These are phyloP conservation scores for Gonium pectorale DNA, from an alignment of 139 green algal genomes.

Conservation along the genomic window DNA sequence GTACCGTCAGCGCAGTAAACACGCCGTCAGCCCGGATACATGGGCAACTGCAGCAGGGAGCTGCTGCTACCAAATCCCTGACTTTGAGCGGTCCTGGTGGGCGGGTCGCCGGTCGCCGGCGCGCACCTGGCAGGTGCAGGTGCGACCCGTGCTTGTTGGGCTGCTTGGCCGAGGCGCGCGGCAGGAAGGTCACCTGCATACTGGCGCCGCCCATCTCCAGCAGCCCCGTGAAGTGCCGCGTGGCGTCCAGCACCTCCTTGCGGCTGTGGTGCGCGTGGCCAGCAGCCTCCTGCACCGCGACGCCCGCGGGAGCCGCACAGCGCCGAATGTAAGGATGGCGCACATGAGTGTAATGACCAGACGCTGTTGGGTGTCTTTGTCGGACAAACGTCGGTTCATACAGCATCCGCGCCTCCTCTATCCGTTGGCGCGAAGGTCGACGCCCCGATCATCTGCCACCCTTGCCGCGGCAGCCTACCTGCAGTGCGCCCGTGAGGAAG, in stretches of 20 bases:
- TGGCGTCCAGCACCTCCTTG: constrained; percentile 41
- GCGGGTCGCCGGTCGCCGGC: background rate
- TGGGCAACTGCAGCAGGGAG: background rate
- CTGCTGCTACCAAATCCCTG: too few species aligned
- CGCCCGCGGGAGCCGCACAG: too few species aligned
- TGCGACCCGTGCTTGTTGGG: constrained; percentile 8
- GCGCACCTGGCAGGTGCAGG: constrained; percentile 34
- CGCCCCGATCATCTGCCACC: too few species aligned
- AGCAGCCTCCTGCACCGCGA: constrained; percentile 40
- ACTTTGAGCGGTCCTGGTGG: too few species aligned
- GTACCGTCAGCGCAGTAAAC: too few species aligned
- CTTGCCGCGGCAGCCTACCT: constrained; percentile 47
- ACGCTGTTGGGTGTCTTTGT: too few species aligned
- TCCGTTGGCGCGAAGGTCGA: too few species aligned
- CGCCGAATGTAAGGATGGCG: too few species aligned
- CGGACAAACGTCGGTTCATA: too few species aligned
- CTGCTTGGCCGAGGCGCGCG: background rate
- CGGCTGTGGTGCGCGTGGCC: constrained; percentile 42
- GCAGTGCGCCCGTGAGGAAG: constrained; percentile 60
- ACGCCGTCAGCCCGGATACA: too few species aligned
- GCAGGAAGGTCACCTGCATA: constrained; percentile 68
- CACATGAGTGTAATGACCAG: too few species aligned
- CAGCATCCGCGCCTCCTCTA: too few species aligned
- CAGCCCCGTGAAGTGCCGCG: constrained; percentile 48
- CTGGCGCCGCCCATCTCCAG: constrained; percentile 69